Percentiles rank a stretch among this genome's conserved stretches.
These are phyloP conservation scores for Daldinia decipiens DNA, from an alignment of 495 filamentous ascomycete genomes.

Conservation along the genomic window DNA sequence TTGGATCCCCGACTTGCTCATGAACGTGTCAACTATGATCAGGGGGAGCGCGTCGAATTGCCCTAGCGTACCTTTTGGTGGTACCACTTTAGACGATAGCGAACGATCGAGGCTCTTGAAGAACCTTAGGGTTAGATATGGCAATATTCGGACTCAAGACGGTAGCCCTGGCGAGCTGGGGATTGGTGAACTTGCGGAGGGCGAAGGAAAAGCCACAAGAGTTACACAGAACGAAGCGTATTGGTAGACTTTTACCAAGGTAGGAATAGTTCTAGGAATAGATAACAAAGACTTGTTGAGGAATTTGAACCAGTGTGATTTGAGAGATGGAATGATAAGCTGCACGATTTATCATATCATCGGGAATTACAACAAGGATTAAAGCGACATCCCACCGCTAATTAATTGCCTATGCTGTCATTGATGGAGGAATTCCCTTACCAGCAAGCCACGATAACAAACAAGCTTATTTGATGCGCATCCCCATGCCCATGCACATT, in stretches of 20 bases:
- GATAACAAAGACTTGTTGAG: neutral
- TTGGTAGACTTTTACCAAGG: neutral
- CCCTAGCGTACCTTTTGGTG: neutral
- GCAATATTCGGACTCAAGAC: constrained; percentile 5
- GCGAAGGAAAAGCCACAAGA: neutral
- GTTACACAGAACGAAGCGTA: neutral
- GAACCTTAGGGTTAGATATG: neutral
- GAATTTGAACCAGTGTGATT: neutral
- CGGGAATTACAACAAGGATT: neutral
- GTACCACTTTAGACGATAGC: constrained; percentile 9
- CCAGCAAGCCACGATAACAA: no score
- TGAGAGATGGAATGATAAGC: neutral
- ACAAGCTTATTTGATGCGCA: no score
- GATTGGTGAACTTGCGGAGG: constrained; percentile 7
- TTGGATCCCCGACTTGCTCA: constrained; percentile 10
- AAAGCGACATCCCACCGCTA: neutral
- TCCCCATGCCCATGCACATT: no score
- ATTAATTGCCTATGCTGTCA: neutral
- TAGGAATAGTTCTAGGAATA: neutral
- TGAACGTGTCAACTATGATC: constrained; percentile 13
- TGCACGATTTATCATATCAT: no score
- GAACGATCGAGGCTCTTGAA: neutral
- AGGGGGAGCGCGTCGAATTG: neutral
- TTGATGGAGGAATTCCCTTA: neutral
- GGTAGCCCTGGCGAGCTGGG: constrained; percentile 7